Evolutionary conservation across 345 rosid species (phyloP).

Genomic region (Citrus reticulata): DNA sequence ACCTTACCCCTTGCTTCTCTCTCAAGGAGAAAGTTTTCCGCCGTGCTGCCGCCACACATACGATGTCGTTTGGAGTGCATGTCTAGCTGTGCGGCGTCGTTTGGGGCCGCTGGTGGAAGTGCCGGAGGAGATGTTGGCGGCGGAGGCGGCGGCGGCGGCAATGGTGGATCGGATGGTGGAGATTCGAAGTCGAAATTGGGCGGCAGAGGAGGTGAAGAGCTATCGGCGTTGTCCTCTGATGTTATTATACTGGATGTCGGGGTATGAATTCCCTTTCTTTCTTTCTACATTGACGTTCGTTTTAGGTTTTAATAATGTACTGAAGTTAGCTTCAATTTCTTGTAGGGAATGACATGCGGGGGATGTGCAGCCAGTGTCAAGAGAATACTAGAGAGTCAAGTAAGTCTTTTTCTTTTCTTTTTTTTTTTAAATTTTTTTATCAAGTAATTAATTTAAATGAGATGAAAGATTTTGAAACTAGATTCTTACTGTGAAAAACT

Average conservation of each 20-base stretch:
- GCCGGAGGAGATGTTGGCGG: slow-evolving; percentile 49
- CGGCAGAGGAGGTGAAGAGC: slow-evolving; percentile 45
- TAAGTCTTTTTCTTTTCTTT: slow-evolving; percentile 19
- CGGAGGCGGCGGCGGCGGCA: slow-evolving; percentile 29
- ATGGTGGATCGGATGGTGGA: slow-evolving; percentile 51
- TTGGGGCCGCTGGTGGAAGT: slow-evolving; percentile 40
- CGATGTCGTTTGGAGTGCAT: slow-evolving; percentile 46
- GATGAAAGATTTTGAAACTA: background rate
- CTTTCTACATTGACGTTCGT: background rate
- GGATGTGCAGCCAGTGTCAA: slow-evolving; percentile 98
- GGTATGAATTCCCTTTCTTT: slow-evolving; percentile 40
- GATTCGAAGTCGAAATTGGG: slow-evolving; percentile 50
- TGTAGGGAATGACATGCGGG: slow-evolving; percentile 97
- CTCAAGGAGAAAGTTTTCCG: slow-evolving; percentile 13
- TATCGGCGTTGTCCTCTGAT: slow-evolving; percentile 47
- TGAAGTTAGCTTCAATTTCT: background rate
- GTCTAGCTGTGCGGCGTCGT: slow-evolving; percentile 49
- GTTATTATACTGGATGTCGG: slow-evolving; percentile 88
- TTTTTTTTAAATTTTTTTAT: background rate
- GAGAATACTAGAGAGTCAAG: slow-evolving; percentile 90
- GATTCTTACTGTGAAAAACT: background rate
- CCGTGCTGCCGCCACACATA: slow-evolving; percentile 24
- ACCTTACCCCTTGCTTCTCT: slow-evolving; percentile 2
- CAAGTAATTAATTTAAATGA: background rate
- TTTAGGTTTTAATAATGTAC: background rate